Conservation (phyloP, 2,329 filamentous ascomycete genomes). For the Huntiella moniliformis region DNA sequence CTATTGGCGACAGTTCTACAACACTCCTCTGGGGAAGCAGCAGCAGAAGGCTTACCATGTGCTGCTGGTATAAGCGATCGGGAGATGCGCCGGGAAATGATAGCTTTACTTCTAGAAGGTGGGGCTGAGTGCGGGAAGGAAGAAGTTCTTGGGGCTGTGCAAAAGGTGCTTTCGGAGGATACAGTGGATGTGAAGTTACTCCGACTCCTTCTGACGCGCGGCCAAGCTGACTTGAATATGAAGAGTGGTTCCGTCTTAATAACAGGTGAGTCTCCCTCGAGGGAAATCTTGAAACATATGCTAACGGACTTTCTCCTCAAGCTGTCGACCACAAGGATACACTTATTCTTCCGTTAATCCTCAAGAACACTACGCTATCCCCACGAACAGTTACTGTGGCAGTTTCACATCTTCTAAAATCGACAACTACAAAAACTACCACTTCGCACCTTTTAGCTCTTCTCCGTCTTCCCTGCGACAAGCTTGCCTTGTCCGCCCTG, state of each 20-base stretch:
- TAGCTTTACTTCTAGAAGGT: conserved; percentile 26
- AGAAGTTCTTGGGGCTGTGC: conserved; percentile 26
- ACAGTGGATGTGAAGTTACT: conserved; percentile 33
- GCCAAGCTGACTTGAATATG: conserved; percentile 33
- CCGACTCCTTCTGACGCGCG: conserved; percentile 28
- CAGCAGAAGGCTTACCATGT: conserved; percentile 27
- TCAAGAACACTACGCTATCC: conserved; percentile 27
- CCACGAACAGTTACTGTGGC: conserved; percentile 24
- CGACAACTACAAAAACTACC: conserved; percentile 26
- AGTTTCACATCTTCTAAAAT: conserved; percentile 24
- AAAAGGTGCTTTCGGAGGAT: conserved; percentile 23
- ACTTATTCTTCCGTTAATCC: conserved; percentile 28
- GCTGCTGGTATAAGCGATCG: conserved; percentile 28
- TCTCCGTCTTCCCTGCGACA: conserved; percentile 24
- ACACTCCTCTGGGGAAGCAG: conserved; percentile 27
- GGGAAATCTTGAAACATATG: not conserved
- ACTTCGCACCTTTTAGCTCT: conserved; percentile 30
- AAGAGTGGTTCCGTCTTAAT: conserved; percentile 26
- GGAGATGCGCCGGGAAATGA: conserved; percentile 26
- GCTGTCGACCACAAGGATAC: conserved; percentile 26
- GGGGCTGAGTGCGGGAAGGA: conserved; percentile 25
- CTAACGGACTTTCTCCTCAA: conserved; percentile 11
- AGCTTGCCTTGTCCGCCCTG: conserved; percentile 23
- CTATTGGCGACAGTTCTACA: conserved; percentile 28
- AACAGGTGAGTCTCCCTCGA: conserved; percentile 16